These are phyloP conservation scores for Aspergillus sparsus DNA, from an alignment of 495 filamentous ascomycete genomes.

Conservation along the genomic window DNA sequence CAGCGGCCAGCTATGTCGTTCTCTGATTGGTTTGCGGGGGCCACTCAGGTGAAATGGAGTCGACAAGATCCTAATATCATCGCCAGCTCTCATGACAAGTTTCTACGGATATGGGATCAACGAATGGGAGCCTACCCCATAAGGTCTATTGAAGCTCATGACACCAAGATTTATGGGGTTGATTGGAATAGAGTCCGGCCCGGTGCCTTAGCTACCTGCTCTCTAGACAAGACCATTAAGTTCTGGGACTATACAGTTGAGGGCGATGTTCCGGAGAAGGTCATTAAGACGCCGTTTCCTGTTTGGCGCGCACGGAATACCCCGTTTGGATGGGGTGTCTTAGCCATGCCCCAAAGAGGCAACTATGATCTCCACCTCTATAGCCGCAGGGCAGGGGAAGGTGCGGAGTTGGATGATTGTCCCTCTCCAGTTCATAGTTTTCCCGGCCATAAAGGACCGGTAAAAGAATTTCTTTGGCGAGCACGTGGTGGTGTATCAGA, in stretches of 20 bases:
- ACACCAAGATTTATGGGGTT: slow-evolving; percentile 94
- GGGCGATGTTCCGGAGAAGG: slow-evolving; percentile 65
- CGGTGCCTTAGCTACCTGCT: slow-evolving; percentile 78
- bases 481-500: slow-evolving; percentile 70
- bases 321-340: slow-evolving; percentile 81
- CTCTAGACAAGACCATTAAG: slow-evolving; percentile 88
- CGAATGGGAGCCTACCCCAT: slow-evolving; percentile 77
- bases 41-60: slow-evolving; percentile 96
- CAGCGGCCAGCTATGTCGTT: slow-evolving; percentile 76
- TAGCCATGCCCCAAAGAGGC: slow-evolving; percentile 90
- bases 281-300: slow-evolving; percentile 80
- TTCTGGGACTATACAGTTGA: slow-evolving; percentile 82
- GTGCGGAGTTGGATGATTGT: slow-evolving; percentile 46
- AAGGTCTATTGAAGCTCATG: slow-evolving; percentile 81
- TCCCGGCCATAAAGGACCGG: slow-evolving; percentile 77
- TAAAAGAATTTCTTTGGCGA: slow-evolving; percentile 94
- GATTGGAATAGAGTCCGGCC: slow-evolving; percentile 85
- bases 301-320: slow-evolving; percentile 94
- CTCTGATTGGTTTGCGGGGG: slow-evolving; percentile 92
- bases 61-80: slow-evolving; percentile 80
- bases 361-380: slow-evolving; percentile 86
- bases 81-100: slow-evolving; percentile 86
- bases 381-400: slow-evolving; percentile 58
- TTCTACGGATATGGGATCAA: slow-evolving; percentile 87
- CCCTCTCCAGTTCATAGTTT: slow-evolving; percentile 69